A percentile compares a stretch with the other conserved stretches of the same genome.
Conservation (phyloP, 2,329 filamentous ascomycete genomes). For the Bertia moriformis region DNA sequence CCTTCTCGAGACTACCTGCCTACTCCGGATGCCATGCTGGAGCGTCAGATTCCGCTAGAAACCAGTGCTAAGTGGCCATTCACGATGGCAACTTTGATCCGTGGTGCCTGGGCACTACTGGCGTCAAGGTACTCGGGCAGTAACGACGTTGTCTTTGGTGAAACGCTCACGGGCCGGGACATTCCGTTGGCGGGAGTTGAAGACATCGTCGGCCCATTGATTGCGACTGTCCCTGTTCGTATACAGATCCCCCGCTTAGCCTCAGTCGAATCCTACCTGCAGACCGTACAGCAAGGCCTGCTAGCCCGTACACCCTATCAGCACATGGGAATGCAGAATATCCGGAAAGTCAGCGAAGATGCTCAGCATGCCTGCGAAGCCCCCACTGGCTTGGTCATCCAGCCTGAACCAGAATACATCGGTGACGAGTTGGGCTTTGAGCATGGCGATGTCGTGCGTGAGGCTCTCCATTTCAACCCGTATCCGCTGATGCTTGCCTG, state of each 20-base stretch:
- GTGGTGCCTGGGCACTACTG: constrained; percentile 30
- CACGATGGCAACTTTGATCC: constrained; percentile 29
- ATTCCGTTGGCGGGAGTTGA: constrained; percentile 26
- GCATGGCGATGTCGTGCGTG: constrained; percentile 4
- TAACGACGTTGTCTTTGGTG: constrained; percentile 30
- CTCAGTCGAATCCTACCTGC: constrained; percentile 5
- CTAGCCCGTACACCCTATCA: constrained; percentile 25
- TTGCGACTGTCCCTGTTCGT: constrained; percentile 30
- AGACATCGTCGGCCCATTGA: constrained; percentile 29
- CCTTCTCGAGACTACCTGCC: constrained; percentile 29
- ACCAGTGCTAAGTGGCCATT: constrained; percentile 12
- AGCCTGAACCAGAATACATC: constrained; percentile 9
- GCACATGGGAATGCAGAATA: constrained; percentile 32
- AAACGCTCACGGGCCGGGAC: constrained; percentile 31
- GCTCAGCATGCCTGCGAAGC: constrained; percentile 14
- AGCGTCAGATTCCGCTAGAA: constrained; percentile 9
- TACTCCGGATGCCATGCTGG: constrained; percentile 20
- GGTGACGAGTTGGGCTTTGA: constrained; percentile 7
- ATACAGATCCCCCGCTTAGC: constrained; percentile 16
- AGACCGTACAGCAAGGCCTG: constrained; percentile 10
- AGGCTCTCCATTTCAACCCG: constrained; percentile 23
- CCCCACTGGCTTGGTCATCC: constrained; percentile 18
- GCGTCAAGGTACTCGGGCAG: constrained; percentile 25
- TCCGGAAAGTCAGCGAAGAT: constrained; percentile 21
- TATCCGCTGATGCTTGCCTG: constrained; percentile 32